Base-by-base conservation (phyloP, 192 early-diverging fungal species). In the Linnemannia exigua region DNA sequence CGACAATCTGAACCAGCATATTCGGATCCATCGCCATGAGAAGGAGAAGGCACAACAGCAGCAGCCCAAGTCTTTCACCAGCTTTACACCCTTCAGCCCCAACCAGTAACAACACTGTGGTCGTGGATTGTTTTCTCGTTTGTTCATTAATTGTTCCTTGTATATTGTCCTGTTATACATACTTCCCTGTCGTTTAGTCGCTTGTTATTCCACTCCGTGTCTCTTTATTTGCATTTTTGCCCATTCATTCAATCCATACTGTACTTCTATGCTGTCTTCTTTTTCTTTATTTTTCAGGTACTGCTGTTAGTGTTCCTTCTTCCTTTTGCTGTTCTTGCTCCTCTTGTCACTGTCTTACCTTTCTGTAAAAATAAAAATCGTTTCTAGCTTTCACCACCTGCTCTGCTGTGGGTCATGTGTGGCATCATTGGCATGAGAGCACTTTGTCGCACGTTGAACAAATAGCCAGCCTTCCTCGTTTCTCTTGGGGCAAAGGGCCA, bases 1-100 rank as follows among this genome's bases (percentile, higher is more conserved):
- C 17, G 91, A 92, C 63, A 92, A 92, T 36, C 51, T 92, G 47
- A 91, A 88, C 68, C 91, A 92, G 51, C 91, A 92, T 38, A 79
- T 91, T 67, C 89, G 91, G 35, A 89, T 92, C 35, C 91, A 92
- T 79, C 85, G 91, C 50, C 88, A 89, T 33, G 87, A 80, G 35
- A 90, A 89, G 81, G 90, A 90, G 33, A 88, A 89, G 61, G 20
- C 70, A 3, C 47, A n/a, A n/a, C n/a, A n/a, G n/a, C n/a, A n/a
- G n/a, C n/a, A 48, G 1, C 5, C 69, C 16, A 79, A 77, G 71
- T 72, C 80, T n/a, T 68, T 81, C 36, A 37, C 79, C 61, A 76
- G 58, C 70, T 77, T 72, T 28, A 67, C 52, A 12, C 61, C 75
- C 14, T 76, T 72, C 28, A 46, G 19, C 11, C 58, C 58, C 28